A percentile compares a stretch with the other conserved stretches of the same genome.
Evolutionary conservation across 169 alveolate genomes (phyloP).

Genomic region (Cyclospora cayetanensis): DNA sequence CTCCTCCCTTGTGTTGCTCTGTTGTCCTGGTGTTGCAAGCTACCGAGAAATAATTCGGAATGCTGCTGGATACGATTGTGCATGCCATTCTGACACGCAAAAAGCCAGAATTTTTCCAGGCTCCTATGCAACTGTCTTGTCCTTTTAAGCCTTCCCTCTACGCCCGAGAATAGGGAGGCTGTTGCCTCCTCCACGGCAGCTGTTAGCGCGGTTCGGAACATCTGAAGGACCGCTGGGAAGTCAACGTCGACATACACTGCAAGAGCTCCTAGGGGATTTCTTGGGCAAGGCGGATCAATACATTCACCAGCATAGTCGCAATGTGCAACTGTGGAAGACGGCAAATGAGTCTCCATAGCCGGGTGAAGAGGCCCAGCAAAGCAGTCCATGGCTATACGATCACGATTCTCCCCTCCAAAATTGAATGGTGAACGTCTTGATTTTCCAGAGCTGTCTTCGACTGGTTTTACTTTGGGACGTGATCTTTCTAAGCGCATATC

Average conservation of each 20-base stretch:
- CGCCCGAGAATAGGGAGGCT: neutral
- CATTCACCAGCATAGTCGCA: neutral
- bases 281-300: neutral
- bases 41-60: neutral
- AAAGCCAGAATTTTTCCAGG: slow-evolving; percentile 11
- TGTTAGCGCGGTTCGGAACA: slow-evolving; percentile 46
- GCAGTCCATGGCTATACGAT: neutral
- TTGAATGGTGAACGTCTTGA: neutral
- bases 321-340: neutral
- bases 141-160: neutral
- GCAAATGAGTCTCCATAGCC: neutral
- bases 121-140: neutral
- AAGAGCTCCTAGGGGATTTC: slow-evolving; percentile 18
- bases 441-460: neutral
- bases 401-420: neutral
- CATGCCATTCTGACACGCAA: neutral
- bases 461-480: neutral
- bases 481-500: too few species aligned
- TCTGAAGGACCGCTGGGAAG: slow-evolving; percentile 1
- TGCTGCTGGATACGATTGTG: neutral
- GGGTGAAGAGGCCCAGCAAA: neutral
- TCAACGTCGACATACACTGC: slow-evolving; percentile 34
- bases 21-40: neutral
- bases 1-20: neutral
- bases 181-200: slow-evolving; percentile 47